These are phyloP conservation scores for Tolypocladium paradoxum DNA, from an alignment of 2,329 filamentous ascomycete genomes.

Conservation along the genomic window DNA sequence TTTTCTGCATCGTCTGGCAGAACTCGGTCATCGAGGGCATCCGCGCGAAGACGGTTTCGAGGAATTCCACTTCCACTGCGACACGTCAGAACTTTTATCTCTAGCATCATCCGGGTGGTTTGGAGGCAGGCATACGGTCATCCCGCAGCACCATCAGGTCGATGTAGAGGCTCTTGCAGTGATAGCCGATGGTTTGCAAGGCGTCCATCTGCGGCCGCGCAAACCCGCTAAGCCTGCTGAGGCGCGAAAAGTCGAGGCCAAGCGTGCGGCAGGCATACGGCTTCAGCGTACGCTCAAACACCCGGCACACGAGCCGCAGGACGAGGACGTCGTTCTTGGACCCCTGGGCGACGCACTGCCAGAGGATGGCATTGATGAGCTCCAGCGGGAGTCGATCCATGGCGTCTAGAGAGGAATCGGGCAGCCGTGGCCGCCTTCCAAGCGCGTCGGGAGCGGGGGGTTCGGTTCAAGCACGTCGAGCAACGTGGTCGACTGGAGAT, in stretches of 20 bases:
- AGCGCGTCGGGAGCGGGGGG: background rate
- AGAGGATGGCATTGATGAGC: slow-evolving; percentile 35
- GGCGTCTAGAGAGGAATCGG: background rate
- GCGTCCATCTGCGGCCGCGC: slow-evolving; percentile 25
- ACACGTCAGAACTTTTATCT: slow-evolving; percentile 4
- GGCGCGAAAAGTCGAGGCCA: slow-evolving; percentile 37
- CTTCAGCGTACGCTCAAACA: slow-evolving; percentile 36
- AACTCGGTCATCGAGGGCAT: slow-evolving; percentile 36
- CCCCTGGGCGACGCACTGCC: slow-evolving; percentile 26
- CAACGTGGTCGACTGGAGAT: background rate
- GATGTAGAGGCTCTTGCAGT: slow-evolving; percentile 38
- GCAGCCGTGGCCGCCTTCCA: background rate
- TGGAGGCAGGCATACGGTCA: slow-evolving; percentile 26
- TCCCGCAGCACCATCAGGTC: slow-evolving; percentile 44
- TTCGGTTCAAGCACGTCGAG: background rate
- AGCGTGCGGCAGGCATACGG: slow-evolving; percentile 35
- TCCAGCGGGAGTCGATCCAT: slow-evolving; percentile 39
- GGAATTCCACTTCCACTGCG: slow-evolving; percentile 37
- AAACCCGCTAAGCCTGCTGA: slow-evolving; percentile 25
- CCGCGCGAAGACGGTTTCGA: slow-evolving; percentile 33
- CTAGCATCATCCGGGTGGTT: background rate
- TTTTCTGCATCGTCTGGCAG: slow-evolving; percentile 29
- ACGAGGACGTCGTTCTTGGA: slow-evolving; percentile 33
- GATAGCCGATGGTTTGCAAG: slow-evolving; percentile 32
- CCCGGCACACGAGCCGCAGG: slow-evolving; percentile 37